These are phyloP conservation scores for Seiridium unicorne DNA, from an alignment of 2,329 filamentous ascomycete genomes.

Conservation along the genomic window DNA sequence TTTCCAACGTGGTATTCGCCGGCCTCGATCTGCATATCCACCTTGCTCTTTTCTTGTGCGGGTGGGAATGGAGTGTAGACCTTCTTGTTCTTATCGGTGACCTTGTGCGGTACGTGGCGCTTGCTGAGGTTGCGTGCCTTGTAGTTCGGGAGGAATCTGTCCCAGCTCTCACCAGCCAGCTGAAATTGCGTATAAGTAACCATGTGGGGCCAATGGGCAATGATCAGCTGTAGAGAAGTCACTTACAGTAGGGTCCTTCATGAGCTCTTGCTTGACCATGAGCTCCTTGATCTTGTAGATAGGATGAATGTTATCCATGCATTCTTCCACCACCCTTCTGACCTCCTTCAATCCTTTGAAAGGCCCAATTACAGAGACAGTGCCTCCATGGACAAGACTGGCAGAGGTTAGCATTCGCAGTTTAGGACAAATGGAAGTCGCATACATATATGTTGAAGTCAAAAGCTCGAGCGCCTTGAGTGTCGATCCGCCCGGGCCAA, in stretches of 20 bases:
- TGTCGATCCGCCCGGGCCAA: conserved; percentile 88
- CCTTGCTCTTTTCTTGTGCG: conserved; percentile 96
- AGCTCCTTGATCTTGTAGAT: conserved; percentile 78
- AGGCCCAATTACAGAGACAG: conserved; percentile 85
- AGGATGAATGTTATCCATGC: conserved; percentile 65
- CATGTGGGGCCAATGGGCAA: too few species aligned
- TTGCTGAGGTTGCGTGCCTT: conserved; percentile 90
- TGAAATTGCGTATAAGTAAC: too few species aligned
- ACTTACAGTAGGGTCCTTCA: conserved; percentile 71
- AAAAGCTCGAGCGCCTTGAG: conserved; percentile 91
- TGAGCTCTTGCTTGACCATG: conserved; percentile 86
- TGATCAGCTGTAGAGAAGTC: too few species aligned
- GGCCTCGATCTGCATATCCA: conserved; percentile 95
- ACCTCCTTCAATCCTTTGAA: conserved; percentile 90
- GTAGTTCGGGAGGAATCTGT: conserved; percentile 94
- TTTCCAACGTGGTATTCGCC: conserved; percentile 96
- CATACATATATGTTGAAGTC: conserved; percentile 77
- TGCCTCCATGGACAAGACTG: conserved; percentile 87
- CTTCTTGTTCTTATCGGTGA: conserved; percentile 94
- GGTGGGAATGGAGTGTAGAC: conserved; percentile 96
- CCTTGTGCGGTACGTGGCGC: conserved; percentile 75
- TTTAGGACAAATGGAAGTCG: too few species aligned
- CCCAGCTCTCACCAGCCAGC: conserved; percentile 87
- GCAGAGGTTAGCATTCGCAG: too few species aligned
- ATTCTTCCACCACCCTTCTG: conserved; percentile 33